Percentiles rank a stretch among this genome's conserved stretches.
Conservation (phyloP, 805 yeast species). For the Candida easanensis region DNA sequence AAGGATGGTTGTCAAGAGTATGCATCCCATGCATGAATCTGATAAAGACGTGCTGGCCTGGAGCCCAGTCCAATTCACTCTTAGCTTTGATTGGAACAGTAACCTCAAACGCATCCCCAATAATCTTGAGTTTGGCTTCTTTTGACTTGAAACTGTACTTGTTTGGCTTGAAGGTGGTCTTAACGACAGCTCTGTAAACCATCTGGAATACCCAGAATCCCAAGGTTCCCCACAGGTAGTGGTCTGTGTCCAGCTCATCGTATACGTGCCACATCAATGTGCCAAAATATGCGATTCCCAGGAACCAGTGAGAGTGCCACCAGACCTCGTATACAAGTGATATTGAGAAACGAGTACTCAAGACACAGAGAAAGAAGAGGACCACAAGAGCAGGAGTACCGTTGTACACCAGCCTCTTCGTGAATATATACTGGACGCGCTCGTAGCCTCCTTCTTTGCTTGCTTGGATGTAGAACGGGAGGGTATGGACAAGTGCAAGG, state of each 20-base stretch:
- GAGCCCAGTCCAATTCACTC: slow-evolving; percentile 41
- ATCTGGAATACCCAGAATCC: slow-evolving; percentile 51
- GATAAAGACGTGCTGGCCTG: slow-evolving; percentile 55
- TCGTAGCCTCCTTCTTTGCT: slow-evolving; percentile 47
- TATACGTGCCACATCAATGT: slow-evolving; percentile 45
- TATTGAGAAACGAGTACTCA: slow-evolving; percentile 41
- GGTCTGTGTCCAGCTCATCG: slow-evolving; percentile 33
- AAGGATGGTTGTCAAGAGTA: slow-evolving; percentile 54
- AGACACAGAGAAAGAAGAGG: slow-evolving; percentile 41
- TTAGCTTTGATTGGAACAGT: slow-evolving; percentile 24
- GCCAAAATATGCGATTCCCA: slow-evolving; percentile 47
- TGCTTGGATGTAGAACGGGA: slow-evolving; percentile 47
- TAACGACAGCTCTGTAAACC: slow-evolving; percentile 42
- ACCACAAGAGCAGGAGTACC: slow-evolving; percentile 51
- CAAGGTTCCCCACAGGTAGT: slow-evolving; percentile 48
- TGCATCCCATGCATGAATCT: slow-evolving; percentile 42
- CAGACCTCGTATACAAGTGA: slow-evolving; percentile 44
- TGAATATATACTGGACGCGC: slow-evolving; percentile 24
- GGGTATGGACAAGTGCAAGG: slow-evolving; percentile 45
- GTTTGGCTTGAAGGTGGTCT: slow-evolving; percentile 45
- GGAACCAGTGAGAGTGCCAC: slow-evolving; percentile 51
- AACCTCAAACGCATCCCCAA: slow-evolving; percentile 33
- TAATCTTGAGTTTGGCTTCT: slow-evolving; percentile 30
- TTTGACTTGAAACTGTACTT: slow-evolving; percentile 38
- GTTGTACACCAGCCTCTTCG: slow-evolving; percentile 26